Conservation (phyloP, 371 early-diverging fungal species). For the Chytridiales sp. region DNA sequence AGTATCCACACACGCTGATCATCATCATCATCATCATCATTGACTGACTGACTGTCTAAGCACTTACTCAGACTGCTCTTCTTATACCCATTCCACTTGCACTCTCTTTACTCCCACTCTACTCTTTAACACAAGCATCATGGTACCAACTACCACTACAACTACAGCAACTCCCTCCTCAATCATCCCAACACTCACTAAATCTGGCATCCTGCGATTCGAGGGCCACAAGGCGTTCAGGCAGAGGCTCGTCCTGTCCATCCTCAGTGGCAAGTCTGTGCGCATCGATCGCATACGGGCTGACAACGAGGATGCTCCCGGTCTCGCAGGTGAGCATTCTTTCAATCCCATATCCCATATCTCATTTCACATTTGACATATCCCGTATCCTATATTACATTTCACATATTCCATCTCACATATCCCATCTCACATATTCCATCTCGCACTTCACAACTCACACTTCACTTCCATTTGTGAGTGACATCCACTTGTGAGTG, state of each 20-base stretch:
- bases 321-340: slow-evolving; percentile 67
- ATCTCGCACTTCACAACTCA: background rate
- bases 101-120: too few species aligned
- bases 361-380: slow-evolving; percentile 4
- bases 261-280: slow-evolving; percentile 77
- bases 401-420: background rate
- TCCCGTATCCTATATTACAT: background rate
- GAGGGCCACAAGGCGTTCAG: slow-evolving; percentile 79
- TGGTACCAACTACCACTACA: too few species aligned
- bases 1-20: too few species aligned
- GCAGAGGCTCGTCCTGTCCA: slow-evolving; percentile 89
- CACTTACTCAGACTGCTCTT: too few species aligned
- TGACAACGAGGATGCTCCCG: slow-evolving; percentile 78
- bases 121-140: too few species aligned
- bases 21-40: too few species aligned
- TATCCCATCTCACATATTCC: background rate
- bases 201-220: slow-evolving; percentile 26
- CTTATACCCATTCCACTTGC: too few species aligned
- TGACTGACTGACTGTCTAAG: too few species aligned
- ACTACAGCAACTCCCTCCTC: too few species aligned
- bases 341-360: background rate
- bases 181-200: background rate
- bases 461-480: too few species aligned
- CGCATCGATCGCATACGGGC: slow-evolving; percentile 88
- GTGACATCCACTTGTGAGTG: too few species aligned